Percentiles rank a stretch among this genome's conserved stretches.
Conservation (phyloP, 495 filamentous ascomycete species). For the Neurospora tetrasperma region DNA sequence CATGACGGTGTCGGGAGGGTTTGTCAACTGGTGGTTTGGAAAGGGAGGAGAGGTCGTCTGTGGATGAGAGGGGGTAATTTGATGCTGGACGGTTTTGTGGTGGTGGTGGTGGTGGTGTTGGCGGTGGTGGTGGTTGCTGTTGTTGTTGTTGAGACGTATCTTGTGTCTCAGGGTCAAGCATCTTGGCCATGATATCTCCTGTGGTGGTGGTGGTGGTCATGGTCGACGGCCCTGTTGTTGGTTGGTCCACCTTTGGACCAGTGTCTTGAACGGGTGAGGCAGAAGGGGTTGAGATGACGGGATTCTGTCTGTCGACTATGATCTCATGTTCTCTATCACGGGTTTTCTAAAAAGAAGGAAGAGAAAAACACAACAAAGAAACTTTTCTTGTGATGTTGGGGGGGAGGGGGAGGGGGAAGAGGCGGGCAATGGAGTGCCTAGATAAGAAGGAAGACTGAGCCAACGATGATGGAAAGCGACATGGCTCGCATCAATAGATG, state of each 20-base stretch:
- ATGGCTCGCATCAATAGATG: background rate
- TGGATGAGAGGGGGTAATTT: background rate
- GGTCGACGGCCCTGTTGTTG: background rate
- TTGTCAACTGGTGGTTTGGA: background rate
- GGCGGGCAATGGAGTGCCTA: background rate
- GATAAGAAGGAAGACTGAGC: background rate
- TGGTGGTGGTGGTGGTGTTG: background rate
- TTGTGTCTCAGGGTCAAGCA: background rate
- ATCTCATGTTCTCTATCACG: background rate
- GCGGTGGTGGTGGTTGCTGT: background rate
- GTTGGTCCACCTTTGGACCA: background rate
- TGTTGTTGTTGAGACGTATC: background rate
- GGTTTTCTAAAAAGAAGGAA: background rate
- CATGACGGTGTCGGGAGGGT: background rate
- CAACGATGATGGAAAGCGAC: background rate
- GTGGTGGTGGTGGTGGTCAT: background rate
- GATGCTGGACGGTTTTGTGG: background rate
- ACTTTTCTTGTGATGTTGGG: background rate
- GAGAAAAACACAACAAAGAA: background rate
- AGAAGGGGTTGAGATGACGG: background rate
- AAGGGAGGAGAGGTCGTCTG: background rate
- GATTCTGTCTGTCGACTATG: background rate
- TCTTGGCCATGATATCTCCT: background rate
- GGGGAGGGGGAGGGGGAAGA: background rate
- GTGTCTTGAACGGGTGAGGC: background rate